These are phyloP conservation scores for Sporothrix curviconia DNA, from an alignment of 2,329 filamentous ascomycete genomes.

Conservation along the genomic window DNA sequence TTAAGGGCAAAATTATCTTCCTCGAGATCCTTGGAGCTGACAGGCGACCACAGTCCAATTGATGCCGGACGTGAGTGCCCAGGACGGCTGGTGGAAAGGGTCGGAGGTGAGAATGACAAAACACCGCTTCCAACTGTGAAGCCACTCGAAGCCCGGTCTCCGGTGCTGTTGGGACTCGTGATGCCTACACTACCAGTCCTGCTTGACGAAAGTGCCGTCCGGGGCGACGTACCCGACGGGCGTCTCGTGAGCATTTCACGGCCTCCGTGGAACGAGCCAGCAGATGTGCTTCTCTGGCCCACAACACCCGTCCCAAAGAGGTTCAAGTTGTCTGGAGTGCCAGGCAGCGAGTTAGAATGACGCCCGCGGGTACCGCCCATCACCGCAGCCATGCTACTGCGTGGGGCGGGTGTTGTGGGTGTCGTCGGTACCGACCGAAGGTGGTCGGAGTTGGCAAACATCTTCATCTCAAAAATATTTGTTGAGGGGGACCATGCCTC, in stretches of 20 bases:
- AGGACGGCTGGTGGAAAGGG: conserved; percentile 16
- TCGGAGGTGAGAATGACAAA: conserved; percentile 25
- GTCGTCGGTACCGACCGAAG: conserved; percentile 43
- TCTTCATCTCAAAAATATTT: conserved; percentile 65
- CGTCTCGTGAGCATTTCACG: conserved; percentile 11
- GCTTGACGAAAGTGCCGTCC: background rate
- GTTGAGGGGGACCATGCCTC: conserved; percentile 40
- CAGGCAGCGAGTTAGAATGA: conserved; percentile 37
- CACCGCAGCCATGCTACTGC: conserved; percentile 27
- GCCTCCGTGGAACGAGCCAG: conserved; percentile 34
- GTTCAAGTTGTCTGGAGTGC: conserved; percentile 21
- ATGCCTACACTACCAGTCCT: no score
- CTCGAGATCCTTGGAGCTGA: conserved; percentile 29
- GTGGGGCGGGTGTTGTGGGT: conserved; percentile 26
- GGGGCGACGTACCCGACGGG: conserved; percentile 13
- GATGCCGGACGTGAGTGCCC: conserved; percentile 35
- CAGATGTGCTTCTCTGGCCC: conserved; percentile 40
- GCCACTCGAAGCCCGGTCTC: conserved; percentile 11
- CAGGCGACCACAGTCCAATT: conserved; percentile 43
- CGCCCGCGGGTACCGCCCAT: conserved; percentile 32
- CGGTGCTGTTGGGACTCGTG: conserved; percentile 15
- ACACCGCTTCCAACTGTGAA: conserved; percentile 21
- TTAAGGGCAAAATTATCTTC: conserved; percentile 22
- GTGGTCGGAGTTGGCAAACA: conserved; percentile 71
- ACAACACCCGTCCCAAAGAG: conserved; percentile 18